Evolutionary conservation across 305 asterid species (phyloP).

Genomic region (Nicotiana rustica): DNA sequence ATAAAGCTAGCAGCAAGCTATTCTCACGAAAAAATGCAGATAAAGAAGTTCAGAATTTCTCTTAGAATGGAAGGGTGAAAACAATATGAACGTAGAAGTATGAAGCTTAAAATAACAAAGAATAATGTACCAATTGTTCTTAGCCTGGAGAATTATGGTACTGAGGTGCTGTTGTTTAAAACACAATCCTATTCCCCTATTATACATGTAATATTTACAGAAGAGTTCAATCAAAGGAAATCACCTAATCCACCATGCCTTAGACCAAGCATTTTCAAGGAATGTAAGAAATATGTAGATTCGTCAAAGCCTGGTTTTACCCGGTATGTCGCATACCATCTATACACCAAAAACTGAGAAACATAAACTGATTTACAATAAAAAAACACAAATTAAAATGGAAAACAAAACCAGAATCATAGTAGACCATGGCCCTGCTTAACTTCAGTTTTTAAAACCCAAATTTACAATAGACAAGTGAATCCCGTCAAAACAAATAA

Average conservation of each 20-base stretch:
- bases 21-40: neutral
- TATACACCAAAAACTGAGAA: neutral
- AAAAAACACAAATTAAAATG: constrained; percentile 10
- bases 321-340: neutral
- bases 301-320: neutral
- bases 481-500: constrained; percentile 12
- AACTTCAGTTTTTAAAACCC: constrained; percentile 11
- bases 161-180: neutral
- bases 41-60: neutral
- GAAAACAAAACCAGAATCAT: neutral
- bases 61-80: neutral
- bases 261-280: constrained; percentile 4
- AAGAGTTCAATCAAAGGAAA: constrained; percentile 14
- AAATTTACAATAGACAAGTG: constrained; percentile 9
- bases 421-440: neutral
- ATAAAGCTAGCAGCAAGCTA: constrained; percentile 2
- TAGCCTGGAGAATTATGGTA: neutral
- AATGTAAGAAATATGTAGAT: constrained; percentile 28
- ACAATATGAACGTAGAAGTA: neutral
- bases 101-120: neutral
- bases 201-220: neutral
- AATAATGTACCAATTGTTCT: neutral
- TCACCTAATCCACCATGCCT: neutral
- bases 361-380: neutral
- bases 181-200: neutral